phyloP scores from a whole-genome alignment of 2,329 filamentous ascomycete genomes.

The Fusarium sp. region DNA sequence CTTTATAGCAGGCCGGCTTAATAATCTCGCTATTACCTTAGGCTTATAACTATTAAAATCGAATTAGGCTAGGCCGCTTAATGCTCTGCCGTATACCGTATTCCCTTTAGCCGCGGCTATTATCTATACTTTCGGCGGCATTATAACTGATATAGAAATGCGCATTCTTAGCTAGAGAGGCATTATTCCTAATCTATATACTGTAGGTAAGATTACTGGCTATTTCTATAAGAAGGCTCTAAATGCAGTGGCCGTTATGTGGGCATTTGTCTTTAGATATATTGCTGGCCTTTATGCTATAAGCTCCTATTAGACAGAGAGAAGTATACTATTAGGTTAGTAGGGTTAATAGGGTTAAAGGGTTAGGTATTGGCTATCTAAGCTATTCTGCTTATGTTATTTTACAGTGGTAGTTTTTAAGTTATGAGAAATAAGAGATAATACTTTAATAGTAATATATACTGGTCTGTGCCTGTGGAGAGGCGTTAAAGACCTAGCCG shows the following conservation, averaged over 20 bases:
- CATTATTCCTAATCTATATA: conserved; percentile 22
- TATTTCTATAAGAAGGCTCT: conserved; percentile 18
- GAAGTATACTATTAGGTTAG: conserved; percentile 12
- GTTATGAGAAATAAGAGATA: conserved; percentile 19
- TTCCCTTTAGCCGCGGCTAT: conserved; percentile 15
- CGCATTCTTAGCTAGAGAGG: conserved; percentile 14
- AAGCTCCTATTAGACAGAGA: conserved; percentile 14
- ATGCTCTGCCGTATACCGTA: conserved; percentile 16
- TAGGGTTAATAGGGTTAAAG: conserved; percentile 11
- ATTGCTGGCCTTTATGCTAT: conserved; percentile 17
- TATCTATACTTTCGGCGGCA: conserved; percentile 18
- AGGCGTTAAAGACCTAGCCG: too few relatives aligned
- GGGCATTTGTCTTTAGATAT: conserved; percentile 13
- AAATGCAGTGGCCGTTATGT: conserved; percentile 20
- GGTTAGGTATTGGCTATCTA: conserved; percentile 14
- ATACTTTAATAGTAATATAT: conserved; percentile 14
- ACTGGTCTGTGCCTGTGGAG: conserved; percentile 16
- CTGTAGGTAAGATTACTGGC: conserved; percentile 20
- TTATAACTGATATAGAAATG: conserved; percentile 17
- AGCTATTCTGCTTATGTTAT: conserved; percentile 12
- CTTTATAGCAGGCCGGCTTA: conserved; percentile 13
- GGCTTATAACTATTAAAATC: conserved; percentile 17
- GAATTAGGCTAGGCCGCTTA: conserved; percentile 16
- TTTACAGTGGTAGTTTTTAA: conserved; percentile 13
- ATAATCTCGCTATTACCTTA: conserved; percentile 15